These are phyloP conservation scores for Gossypium aridum DNA, from an alignment of 441 rosid genomes.

Conservation along the genomic window DNA sequence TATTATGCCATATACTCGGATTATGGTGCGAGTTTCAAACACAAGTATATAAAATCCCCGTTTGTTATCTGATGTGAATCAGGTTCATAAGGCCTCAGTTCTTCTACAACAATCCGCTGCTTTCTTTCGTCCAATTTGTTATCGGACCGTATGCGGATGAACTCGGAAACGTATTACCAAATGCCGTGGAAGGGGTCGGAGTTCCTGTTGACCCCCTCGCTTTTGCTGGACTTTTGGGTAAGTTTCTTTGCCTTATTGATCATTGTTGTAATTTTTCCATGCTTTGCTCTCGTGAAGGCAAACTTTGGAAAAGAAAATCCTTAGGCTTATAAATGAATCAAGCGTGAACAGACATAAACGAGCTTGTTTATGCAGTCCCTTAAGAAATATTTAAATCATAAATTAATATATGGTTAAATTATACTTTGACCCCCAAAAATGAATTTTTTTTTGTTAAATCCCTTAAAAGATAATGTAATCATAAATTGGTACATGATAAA, in stretches of 20 bases:
- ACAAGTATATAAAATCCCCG: too few species aligned
- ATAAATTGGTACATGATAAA: too few species aligned
- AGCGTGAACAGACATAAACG: too few species aligned
- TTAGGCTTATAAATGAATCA: too few species aligned
- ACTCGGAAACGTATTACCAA: conserved; percentile 83
- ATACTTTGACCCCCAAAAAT: too few species aligned
- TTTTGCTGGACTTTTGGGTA: conserved; percentile 89
- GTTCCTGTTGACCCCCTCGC: conserved; percentile 93
- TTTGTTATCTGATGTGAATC: neutral
- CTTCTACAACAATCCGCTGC: conserved; percentile 77
- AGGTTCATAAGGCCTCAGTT: conserved; percentile 90
- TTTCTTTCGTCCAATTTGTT: conserved; percentile 74
- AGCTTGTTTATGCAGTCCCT: too few species aligned
- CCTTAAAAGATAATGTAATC: too few species aligned
- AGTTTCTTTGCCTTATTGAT: conserved; percentile 11
- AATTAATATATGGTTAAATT: too few species aligned
- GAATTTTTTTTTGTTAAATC: too few species aligned
- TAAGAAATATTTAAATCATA: too few species aligned
- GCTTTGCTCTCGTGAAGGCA: neutral
- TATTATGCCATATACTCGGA: neutral
- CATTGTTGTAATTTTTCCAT: neutral
- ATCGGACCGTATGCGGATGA: conserved; percentile 85
- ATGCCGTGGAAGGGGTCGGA: conserved; percentile 87
- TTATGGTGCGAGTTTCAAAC: too few species aligned
- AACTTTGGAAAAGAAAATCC: too few species aligned